Evolutionary conservation across 2,329 filamentous ascomycete genomes (phyloP).

Genomic region (Endocalyx cinctus): DNA sequence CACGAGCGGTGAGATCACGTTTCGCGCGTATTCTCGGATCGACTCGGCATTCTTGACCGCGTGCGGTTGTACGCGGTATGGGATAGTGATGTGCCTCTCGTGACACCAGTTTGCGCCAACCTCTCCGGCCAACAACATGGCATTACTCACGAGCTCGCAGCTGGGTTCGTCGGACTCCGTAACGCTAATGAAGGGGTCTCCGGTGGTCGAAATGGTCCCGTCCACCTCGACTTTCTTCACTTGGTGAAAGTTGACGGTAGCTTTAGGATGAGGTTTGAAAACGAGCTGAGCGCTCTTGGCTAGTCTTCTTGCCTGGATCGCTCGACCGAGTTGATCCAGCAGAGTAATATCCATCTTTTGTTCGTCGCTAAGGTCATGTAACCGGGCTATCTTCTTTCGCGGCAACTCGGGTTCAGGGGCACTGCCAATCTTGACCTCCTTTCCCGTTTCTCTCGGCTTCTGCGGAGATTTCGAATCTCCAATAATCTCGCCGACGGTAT

Average conservation of each 20-base stretch:
- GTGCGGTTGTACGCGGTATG: constrained; percentile 50
- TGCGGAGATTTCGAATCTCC: constrained; percentile 28
- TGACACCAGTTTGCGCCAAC: constrained; percentile 58
- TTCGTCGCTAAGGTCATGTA: constrained; percentile 35
- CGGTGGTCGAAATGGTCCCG: constrained; percentile 29
- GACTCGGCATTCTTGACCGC: constrained; percentile 31
- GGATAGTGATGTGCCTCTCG: constrained; percentile 52
- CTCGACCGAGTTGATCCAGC: constrained; percentile 43
- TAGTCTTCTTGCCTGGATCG: constrained; percentile 38
- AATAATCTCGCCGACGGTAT: constrained; percentile 42
- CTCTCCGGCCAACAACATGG: constrained; percentile 60
- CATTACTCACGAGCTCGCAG: constrained; percentile 38
- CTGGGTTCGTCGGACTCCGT: constrained; percentile 24
- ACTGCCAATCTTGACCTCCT: constrained; percentile 30
- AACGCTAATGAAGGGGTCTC: constrained; percentile 49
- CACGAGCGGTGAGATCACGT: constrained; percentile 36
- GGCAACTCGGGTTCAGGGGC: constrained; percentile 18
- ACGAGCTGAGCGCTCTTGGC: constrained; percentile 45
- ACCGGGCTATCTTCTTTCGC: constrained; percentile 38
- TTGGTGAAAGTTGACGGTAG: constrained; percentile 38
- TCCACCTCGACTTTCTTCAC: constrained; percentile 19
- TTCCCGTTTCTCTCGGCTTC: constrained; percentile 18
- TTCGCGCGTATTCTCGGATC: constrained; percentile 33
- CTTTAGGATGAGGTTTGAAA: constrained; percentile 39
- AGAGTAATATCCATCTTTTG: constrained; percentile 43